These are phyloP conservation scores for Penicillium psychrosexuale DNA, from an alignment of 2,329 filamentous ascomycete species.

Conservation along the genomic window DNA sequence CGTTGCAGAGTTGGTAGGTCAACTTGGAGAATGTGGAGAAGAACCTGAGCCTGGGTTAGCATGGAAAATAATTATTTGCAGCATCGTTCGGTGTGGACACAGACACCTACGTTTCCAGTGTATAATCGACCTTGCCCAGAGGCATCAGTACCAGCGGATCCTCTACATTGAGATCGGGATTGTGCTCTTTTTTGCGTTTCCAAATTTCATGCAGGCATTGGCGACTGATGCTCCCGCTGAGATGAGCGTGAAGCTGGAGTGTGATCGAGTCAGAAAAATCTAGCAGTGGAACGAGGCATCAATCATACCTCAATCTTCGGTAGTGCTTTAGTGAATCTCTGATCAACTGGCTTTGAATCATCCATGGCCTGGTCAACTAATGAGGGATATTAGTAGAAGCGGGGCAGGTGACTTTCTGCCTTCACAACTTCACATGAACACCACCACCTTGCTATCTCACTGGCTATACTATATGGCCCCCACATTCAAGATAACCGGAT, in stretches of 20 bases:
- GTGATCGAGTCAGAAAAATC: slow-evolving; percentile 2
- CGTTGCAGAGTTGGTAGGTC: slow-evolving; percentile 72
- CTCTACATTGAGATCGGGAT: slow-evolving; percentile 54
- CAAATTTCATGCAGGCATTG: slow-evolving; percentile 72
- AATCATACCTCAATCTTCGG: slow-evolving; percentile 38
- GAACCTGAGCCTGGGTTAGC: slow-evolving; percentile 53
- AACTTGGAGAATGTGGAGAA: slow-evolving; percentile 75
- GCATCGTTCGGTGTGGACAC: background rate
- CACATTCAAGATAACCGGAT: background rate
- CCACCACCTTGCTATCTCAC: background rate
- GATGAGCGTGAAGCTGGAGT: slow-evolving; percentile 70
- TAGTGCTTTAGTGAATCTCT: slow-evolving; percentile 31
- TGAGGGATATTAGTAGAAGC: too few relatives aligned
- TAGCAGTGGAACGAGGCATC: background rate
- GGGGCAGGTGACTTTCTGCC: background rate
- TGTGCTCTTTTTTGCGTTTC: slow-evolving; percentile 54
- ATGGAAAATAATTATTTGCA: background rate
- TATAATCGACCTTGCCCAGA: slow-evolving; percentile 66
- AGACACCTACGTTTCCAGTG: slow-evolving; percentile 65
- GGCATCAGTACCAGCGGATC: slow-evolving; percentile 71
- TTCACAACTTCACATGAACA: too few relatives aligned
- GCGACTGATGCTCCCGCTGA: slow-evolving; percentile 73
- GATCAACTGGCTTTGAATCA: slow-evolving; percentile 26
- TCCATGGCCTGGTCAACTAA: slow-evolving; percentile 20
- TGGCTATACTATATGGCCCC: background rate